A percentile compares a stretch with the other conserved stretches of the same genome.
Conservation (phyloP, 129 eudicot genomes). For the Chrysanthemum makinoi region DNA sequence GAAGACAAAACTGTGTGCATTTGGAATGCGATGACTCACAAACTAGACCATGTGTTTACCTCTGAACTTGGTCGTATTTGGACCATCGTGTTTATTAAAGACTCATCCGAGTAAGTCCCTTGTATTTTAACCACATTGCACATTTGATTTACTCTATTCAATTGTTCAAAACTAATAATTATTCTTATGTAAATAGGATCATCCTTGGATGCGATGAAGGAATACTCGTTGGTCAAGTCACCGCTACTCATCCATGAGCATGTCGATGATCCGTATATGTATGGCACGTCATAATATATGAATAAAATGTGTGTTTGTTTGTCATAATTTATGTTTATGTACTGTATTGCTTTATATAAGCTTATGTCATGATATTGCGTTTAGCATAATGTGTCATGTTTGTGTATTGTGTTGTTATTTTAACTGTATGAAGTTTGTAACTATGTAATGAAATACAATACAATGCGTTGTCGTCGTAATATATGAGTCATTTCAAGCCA, state of each 20-base stretch:
- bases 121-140: background rate
- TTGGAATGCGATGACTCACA: no score
- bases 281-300: background rate
- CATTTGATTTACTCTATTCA: background rate
- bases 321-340: background rate
- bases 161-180: background rate
- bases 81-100: no score
- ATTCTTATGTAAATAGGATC: slow-evolving; percentile 36
- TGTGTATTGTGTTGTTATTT: background rate
- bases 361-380: no score
- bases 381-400: no score
- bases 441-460: no score
- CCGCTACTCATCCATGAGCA: background rate
- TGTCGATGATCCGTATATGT: background rate
- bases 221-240: slow-evolving; percentile 44
- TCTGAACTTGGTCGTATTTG: no score
- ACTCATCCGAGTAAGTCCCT: slow-evolving; percentile 43
- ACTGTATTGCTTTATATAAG: background rate
- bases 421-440: background rate
- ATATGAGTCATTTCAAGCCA: no score
- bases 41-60: no score
- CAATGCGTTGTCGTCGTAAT: no score
- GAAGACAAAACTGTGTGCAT: no score
- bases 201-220: slow-evolving; percentile 70
- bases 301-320: slow-evolving; percentile 11